phyloP scores from a whole-genome alignment of 2,329 filamentous ascomycete species.

The Cladosporium colombiae region DNA sequence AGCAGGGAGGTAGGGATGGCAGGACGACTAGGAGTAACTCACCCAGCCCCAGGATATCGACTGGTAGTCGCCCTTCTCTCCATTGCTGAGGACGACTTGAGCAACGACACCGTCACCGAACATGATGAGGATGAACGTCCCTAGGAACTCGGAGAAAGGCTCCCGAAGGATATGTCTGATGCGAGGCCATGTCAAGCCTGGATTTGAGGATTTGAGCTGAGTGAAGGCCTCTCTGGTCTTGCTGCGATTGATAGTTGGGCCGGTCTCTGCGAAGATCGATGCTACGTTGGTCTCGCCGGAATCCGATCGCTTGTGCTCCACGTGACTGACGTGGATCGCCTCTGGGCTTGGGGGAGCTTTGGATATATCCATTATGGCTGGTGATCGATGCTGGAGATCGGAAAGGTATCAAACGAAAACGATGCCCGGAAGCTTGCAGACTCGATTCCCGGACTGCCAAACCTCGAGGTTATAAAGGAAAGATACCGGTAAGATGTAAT shows the following conservation, averaged over 20 bases:
- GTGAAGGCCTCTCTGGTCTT: slow-evolving; percentile 29
- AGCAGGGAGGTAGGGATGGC: not conserved
- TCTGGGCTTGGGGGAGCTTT: slow-evolving; percentile 4
- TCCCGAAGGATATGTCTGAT: slow-evolving; percentile 56
- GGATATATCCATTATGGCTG: slow-evolving; percentile 4
- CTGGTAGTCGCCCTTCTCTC: slow-evolving; percentile 53
- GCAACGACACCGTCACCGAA: slow-evolving; percentile 70
- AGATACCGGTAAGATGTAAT: slow-evolving; percentile 6
- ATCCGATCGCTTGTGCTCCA: slow-evolving; percentile 25
- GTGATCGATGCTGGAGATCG: not conserved
- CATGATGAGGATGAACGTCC: slow-evolving; percentile 66
- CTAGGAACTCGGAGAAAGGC: slow-evolving; percentile 67
- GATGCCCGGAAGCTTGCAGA: not conserved
- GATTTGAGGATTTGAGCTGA: slow-evolving; percentile 28
- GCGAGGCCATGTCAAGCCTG: slow-evolving; percentile 54
- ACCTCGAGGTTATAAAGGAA: not conserved
- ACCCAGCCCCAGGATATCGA: slow-evolving; percentile 51
- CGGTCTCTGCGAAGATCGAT: slow-evolving; percentile 20
- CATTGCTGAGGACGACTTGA: slow-evolving; percentile 62
- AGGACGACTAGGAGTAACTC: not conserved
- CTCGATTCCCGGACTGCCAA: not conserved
- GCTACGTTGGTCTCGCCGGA: slow-evolving; percentile 19
- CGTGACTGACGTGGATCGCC: slow-evolving; percentile 26
- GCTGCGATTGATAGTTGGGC: slow-evolving; percentile 34
- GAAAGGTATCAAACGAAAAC: not conserved